Percentiles rank a stretch among this genome's conserved stretches.
Conservation (phyloP, 139 green algal species). For the Chlorella sp. region DNA sequence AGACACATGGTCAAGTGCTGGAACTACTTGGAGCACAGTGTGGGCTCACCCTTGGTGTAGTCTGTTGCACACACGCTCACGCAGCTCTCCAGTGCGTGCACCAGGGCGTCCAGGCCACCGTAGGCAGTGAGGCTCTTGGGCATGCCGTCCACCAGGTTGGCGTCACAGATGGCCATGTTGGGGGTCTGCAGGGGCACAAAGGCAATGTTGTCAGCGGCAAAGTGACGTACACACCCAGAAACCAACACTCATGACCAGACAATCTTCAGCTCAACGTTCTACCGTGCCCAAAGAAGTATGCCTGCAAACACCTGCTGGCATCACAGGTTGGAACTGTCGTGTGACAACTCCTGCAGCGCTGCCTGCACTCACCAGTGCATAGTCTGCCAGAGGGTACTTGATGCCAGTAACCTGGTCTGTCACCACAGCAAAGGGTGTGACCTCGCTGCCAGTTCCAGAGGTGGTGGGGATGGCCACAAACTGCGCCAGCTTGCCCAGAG, state of each 20-base stretch:
- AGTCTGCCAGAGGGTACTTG: slow-evolving; percentile 34
- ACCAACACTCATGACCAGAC: background rate
- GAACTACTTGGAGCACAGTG: no score
- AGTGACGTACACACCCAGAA: no score
- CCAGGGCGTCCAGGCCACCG: slow-evolving; percentile 59
- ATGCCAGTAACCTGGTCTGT: slow-evolving; percentile 47
- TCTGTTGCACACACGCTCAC: slow-evolving; percentile 51
- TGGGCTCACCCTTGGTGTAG: no score
- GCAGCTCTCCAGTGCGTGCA: slow-evolving; percentile 65
- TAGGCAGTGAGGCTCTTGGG: slow-evolving; percentile 55
- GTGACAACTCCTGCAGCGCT: background rate
- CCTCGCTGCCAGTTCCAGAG: slow-evolving; percentile 54
- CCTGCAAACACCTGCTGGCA: no score
- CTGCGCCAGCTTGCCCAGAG: slow-evolving; percentile 33
- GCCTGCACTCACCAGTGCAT: slow-evolving; percentile 26
- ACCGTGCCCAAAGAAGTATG: slow-evolving; percentile 46
- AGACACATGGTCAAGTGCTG: background rate
- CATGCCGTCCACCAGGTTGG: slow-evolving; percentile 50
- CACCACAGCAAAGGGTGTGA: slow-evolving; percentile 67
- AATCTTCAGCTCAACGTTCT: slow-evolving; percentile 17
- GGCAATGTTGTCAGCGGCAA: no score
- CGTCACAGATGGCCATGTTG: slow-evolving; percentile 41
- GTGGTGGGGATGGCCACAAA: slow-evolving; percentile 55
- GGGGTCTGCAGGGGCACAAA: no score
- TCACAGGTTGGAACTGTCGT: background rate